Base-by-base conservation (phyloP, 1,284 basidiomycete species). In the Naganishia albida region DNA sequence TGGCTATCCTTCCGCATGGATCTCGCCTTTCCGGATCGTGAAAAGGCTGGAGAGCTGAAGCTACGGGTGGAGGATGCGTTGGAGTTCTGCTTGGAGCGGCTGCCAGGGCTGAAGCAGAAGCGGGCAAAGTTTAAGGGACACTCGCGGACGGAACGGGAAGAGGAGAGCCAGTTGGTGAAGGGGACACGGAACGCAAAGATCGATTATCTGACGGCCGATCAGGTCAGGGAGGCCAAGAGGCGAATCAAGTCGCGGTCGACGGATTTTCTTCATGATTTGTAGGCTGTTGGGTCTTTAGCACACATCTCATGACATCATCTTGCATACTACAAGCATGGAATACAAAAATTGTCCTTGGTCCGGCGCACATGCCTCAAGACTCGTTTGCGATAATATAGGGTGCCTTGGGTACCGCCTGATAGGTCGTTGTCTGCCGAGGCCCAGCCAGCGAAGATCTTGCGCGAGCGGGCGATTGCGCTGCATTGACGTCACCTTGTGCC, bases 1-100 rank as follows among this genome's bases (percentile, higher is more conserved):
- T 99, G 95, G 95, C 83, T 96, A 65, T 83, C 83, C 25, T 88
- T 86, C 77, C 86, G 94, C n/a, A 83, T 87, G 55, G 84, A 86
- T 0, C 81, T 93, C 52, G 83, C 86, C 13, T 98, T 91, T 75
- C 81, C 84, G 18, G 83, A 89, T 40, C 80, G 83, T 38, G 76
- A 80, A 12, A 78, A 82, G 46, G 87, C 86, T 0, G 73, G 79
- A 4, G 77, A 75, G 49, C 72, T 89, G 62, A 92, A 92, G 76
- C 74, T 74, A n/a, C 80, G 87, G 39, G 81, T 86, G 4, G 91
- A 96, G 78, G 74, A 75, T 30, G 87, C 83, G 13, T 84, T 95
- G 72, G 86, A 91, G 63, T 67, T 73, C 20, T 78, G 78, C 56
- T 72, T 80, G 16, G 74, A 76, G 68, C 70, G 74, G 56, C 63